Evolutionary conservation across 169 alveolate species (phyloP).

Genomic region (Cryptosporidium muris): DNA sequence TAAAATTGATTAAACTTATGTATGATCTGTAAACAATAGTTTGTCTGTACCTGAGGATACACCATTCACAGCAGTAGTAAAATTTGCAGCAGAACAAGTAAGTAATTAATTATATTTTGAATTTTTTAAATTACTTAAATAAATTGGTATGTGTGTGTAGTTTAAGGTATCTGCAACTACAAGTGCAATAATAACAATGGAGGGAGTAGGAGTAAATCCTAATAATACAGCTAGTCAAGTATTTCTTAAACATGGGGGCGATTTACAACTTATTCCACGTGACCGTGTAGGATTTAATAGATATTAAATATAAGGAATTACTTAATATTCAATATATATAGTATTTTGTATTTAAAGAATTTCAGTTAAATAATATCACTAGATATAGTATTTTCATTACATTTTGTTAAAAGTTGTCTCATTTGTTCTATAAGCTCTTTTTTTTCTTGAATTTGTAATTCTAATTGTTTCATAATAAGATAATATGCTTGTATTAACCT

Average conservation of each 20-base stretch:
- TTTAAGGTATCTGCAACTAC: conserved; percentile 88
- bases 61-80: conserved; percentile 86
- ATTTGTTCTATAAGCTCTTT: conserved; percentile 9
- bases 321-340: neutral
- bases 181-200: conserved; percentile 86
- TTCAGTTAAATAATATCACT: neutral
- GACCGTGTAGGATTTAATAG: conserved; percentile 86
- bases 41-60: conserved; percentile 86
- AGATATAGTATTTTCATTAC: conserved; percentile 2
- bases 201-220: conserved; percentile 90
- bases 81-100: conserved; percentile 83
- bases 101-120: conserved; percentile 16
- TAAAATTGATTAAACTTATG: neutral
- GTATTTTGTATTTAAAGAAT: neutral
- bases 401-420: conserved; percentile 23
- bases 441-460: conserved; percentile 28
- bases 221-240: conserved; percentile 87
- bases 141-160: conserved; percentile 37
- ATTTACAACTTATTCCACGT: conserved; percentile 87
- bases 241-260: conserved; percentile 89
- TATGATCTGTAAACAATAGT: conserved; percentile 1
- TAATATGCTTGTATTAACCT: conserved; percentile 55
- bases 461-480: conserved; percentile 32
- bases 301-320: neutral
- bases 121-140: neutral